phyloP scores from a whole-genome alignment of 148 eudicot species.

The Dianthus caryophyllus region DNA sequence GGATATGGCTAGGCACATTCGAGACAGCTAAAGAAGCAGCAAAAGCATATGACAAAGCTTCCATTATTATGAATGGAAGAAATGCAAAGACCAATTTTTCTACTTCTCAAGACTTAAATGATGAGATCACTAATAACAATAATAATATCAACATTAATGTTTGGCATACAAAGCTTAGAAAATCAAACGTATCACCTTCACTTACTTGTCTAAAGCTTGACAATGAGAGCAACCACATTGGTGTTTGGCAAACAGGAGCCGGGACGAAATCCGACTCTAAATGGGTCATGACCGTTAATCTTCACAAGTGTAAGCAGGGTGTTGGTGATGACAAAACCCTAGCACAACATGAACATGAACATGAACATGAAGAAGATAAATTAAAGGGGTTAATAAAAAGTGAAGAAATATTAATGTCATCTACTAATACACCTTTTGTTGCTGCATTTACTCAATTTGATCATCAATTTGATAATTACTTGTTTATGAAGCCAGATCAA shows the following conservation, averaged over 20 bases:
- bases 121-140: neutral
- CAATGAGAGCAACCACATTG: slow-evolving; percentile 55
- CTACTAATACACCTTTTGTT: too few species aligned
- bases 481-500: too few species aligned
- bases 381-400: too few species aligned
- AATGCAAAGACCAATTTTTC: slow-evolving; percentile 45
- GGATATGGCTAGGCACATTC: slow-evolving; percentile 47
- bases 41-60: slow-evolving; percentile 38
- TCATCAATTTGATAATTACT: too few species aligned
- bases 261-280: slow-evolving; percentile 41
- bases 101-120: slow-evolving; percentile 16
- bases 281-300: slow-evolving; percentile 42
- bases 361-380: too few species aligned
- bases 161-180: slow-evolving; percentile 50
- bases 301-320: too few species aligned
- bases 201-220: slow-evolving; percentile 62
- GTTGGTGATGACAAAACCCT: too few species aligned
- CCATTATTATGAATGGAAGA: slow-evolving; percentile 36
- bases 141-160: slow-evolving; percentile 19
- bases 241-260: slow-evolving; percentile 62
- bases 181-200: slow-evolving; percentile 43
- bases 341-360: too few species aligned
- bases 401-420: too few species aligned
- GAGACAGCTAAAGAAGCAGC: slow-evolving; percentile 42
- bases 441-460: too few species aligned